Base-by-base conservation (phyloP, 2,329 filamentous ascomycete genomes). In the Paraconiothyrium sp. region DNA sequence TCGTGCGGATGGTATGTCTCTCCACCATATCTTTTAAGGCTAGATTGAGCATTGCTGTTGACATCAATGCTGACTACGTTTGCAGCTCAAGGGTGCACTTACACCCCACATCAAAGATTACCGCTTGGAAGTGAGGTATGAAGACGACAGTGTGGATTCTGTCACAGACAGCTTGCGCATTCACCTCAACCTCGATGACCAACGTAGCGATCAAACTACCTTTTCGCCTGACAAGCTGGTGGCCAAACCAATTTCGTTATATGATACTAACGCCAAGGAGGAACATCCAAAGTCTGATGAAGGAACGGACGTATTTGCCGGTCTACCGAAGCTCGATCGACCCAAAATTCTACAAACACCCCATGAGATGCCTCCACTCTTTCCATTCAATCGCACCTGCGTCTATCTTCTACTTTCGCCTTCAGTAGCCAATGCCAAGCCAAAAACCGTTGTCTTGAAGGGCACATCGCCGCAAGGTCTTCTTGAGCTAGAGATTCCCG, bases 271-370 rank as follows among this genome's bases (percentile, higher is more conserved):
- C 0, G 76, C 79, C 13, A 74, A 84, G 30, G 79, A 84, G 5
- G 66, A 73, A 13, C 67, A 76, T 6, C 35, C 67, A 49, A 41
- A 78, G 34, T 65, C 69, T 1, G 65, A 72, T 9, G 65, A 75
- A 30, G 54, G 72, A 6, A 57, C 67, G 1, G 74, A 72, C 51
- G 80, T 81, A 32, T 82, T 81, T 62, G 78, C 80, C 4, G 78
- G 83, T 59, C 79, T 90, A 1, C 87, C 89, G 0, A 50, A 72
- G 0, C 67, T 91, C 0, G 60, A 78, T 0, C 66, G 77, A 0
- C 89, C 90, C 4, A 83, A 84, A 39, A 75, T 88, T 24, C 76
- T 92, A 0, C 90, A 92, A 74, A 82, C 88, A 0, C 90, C 90
- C 0, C 78, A 83, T 49, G 75, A 79, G 0, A 88, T 92, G 8